phyloP scores from a whole-genome alignment of 2,329 filamentous ascomycete species.

The Ophiostoma sp. region DNA sequence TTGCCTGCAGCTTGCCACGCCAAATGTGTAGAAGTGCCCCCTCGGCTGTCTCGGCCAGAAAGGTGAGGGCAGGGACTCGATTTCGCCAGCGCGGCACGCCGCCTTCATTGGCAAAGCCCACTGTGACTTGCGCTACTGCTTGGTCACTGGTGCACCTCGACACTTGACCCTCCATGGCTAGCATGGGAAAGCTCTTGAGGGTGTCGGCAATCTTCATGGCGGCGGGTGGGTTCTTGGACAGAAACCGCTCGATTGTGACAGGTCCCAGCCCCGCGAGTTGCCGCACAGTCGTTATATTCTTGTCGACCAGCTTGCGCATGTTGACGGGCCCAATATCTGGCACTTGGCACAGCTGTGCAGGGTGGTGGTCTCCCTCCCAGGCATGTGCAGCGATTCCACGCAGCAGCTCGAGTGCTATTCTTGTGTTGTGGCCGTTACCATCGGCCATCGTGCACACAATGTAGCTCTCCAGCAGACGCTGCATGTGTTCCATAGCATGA shows the following conservation, averaged over 20 bases:
- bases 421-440: slow-evolving; percentile 59
- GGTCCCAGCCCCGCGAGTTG: slow-evolving; percentile 62
- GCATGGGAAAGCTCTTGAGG: slow-evolving; percentile 62
- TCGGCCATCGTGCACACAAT: slow-evolving; percentile 62
- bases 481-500: slow-evolving; percentile 60
- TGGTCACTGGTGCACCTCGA: slow-evolving; percentile 33
- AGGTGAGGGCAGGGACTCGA: slow-evolving; percentile 63
- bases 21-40: slow-evolving; percentile 66
- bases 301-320: slow-evolving; percentile 66
- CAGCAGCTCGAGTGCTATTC: slow-evolving; percentile 68
- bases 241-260: slow-evolving; percentile 66
- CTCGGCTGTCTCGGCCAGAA: slow-evolving; percentile 63
- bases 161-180: slow-evolving; percentile 38
- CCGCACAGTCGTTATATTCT: slow-evolving; percentile 65
- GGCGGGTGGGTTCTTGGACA: slow-evolving; percentile 78
- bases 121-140: slow-evolving; percentile 45
- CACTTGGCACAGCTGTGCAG: slow-evolving; percentile 77
- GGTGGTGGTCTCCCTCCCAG: slow-evolving; percentile 66
- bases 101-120: slow-evolving; percentile 67
- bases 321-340: slow-evolving; percentile 68
- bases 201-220: slow-evolving; percentile 63
- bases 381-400: slow-evolving; percentile 66
- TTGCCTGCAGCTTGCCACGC: slow-evolving; percentile 54
- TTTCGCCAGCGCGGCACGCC: slow-evolving; percentile 56
- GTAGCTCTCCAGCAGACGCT: slow-evolving; percentile 67